Base-by-base conservation (phyloP, 2,329 filamentous ascomycete genomes). In the Periconia sp. region DNA sequence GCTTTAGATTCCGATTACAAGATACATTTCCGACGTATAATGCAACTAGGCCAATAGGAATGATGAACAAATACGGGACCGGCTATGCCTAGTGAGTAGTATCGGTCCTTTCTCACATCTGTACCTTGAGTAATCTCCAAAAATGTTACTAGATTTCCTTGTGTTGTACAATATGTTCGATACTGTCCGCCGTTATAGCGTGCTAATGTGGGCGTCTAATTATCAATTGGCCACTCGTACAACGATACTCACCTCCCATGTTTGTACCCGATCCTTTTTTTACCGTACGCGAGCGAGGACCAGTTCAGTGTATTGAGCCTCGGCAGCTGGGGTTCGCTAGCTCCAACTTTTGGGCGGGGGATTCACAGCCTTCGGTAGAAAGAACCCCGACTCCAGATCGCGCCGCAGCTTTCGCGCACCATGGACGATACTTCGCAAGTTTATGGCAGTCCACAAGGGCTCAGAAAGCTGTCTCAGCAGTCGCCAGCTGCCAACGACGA, bases 401-500 rank as follows among this genome's bases (percentile, higher is more conserved):
- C 46, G 18, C 43, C 18, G 40, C 58, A 55, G 59, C 56, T 58
- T 55, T 59, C 55, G 14, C 53, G 45, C 52, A 64, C 58, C 53
- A 73, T 73, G 70, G 70, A 73, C 52, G 57, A 61, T 54, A 57
- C 57, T 35, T 46, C 60, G 23, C 63, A 69, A 47, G 61, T 64
- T 27, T 63, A 65, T 49, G 63, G 60, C 42, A 72, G 70, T 50
- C 70, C 69, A 9, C 65, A 71, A 35, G 61, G 62, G 45, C 60
- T 62, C 27, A 50, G 62, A 1, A 72, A 72, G 59, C 55, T 66
- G 45, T 71, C 69, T 30, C 68, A 71, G 11, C 68, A 69, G 31
- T 72, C 70, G 17, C 69, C 68, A 15, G 51, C 56, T 33, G 65
- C 55, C 43, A 68, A 72, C 53, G 60, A 66, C 30, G 67, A 67